Evolutionary conservation across 257 asterid species (phyloP), one percentile per base, ranked within the genome.

Genomic region (Solanum tarijense): DNA sequence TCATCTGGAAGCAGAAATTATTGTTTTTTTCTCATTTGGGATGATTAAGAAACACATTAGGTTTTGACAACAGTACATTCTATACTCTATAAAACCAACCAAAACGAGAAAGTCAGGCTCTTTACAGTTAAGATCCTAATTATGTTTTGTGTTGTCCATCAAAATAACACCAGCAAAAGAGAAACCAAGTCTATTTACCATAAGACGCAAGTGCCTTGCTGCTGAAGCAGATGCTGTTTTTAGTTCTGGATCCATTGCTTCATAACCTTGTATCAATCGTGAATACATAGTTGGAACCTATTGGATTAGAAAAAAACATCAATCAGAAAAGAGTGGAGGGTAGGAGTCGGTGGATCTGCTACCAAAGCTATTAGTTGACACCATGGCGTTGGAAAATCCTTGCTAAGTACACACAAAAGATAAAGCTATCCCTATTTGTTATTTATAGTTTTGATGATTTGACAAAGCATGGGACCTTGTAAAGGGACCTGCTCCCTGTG

Each of bases 231-330:
- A 93, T 89, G 92, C 92, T 85, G 92, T 76, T 88, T 93, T 96
- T 89, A 89, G 87, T 91, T 93, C 94, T 43, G 96, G 90, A 84
- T 96, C 96, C 99, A 97, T 96, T 60, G 95, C 93, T 93, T 96
- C 98, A 36, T 94, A 97, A 65, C 99, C 99, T 94, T 97, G 99
- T 87, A 97, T 93, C 87, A 97, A 89, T 88, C 99, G 97, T 20
- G 99, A 95, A 90, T 97, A 97, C 92, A 97, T 95, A 87, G 99
- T 97, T 71, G 99, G 99, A 83, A 97, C 99, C 99, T 97, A 86
- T 62, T 83, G 32, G 62, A 87, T 52, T 41, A 25, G 84, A 21
- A 86, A 86, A 84, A 29, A 3, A 48, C 39, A 48, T 29, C 29
- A 81, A 81, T 81, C 68, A 46, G 41, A 3, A 81, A 81, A 10